Percentiles rank a stretch among this genome's conserved stretches.
Evolutionary conservation across 1,139 yeast species (phyloP).

Genomic region (Kazachstania sp.): DNA sequence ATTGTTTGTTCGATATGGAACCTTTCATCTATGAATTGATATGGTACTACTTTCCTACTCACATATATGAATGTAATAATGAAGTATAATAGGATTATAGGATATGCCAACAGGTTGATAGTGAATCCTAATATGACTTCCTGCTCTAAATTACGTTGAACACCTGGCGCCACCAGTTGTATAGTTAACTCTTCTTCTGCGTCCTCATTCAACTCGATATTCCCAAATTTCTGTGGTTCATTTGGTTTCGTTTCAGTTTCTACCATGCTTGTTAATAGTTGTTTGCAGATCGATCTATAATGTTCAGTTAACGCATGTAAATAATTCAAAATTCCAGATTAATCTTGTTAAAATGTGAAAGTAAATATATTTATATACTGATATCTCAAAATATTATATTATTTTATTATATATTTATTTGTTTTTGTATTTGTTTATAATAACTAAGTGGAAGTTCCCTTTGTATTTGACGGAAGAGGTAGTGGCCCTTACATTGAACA

Average conservation of each 20-base stretch:
- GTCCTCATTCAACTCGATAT: neutral
- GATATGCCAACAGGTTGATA: constrained; percentile 21
- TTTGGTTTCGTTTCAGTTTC: neutral
- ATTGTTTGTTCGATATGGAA: constrained; percentile 80
- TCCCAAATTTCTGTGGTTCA: neutral
- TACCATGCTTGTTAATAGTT: constrained; percentile 3
- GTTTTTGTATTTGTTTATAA: too few species aligned
- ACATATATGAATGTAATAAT: constrained; percentile 20
- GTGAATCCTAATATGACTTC: constrained; percentile 26
- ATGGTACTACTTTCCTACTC: constrained; percentile 21
- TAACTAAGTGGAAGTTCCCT: too few species aligned
- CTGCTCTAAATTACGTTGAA: constrained; percentile 22
- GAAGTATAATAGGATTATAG: constrained; percentile 19
- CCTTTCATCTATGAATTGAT: constrained; percentile 52
- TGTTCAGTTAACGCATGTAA: too few species aligned
- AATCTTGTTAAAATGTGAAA: too few species aligned
- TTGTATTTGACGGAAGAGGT: too few species aligned
- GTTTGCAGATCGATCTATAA: neutral
- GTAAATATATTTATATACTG: too few species aligned
- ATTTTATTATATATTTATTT: too few species aligned
- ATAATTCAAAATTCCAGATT: too few species aligned
- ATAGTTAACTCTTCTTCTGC: constrained; percentile 6
- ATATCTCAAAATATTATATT: too few species aligned
- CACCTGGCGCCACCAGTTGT: constrained; percentile 21
- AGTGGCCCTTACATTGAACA: too few species aligned